Percentiles rank a stretch among this genome's conserved stretches.
Evolutionary conservation across 176 grass and related monocot species (phyloP).

Genomic region (Lolium multiflorum): DNA sequence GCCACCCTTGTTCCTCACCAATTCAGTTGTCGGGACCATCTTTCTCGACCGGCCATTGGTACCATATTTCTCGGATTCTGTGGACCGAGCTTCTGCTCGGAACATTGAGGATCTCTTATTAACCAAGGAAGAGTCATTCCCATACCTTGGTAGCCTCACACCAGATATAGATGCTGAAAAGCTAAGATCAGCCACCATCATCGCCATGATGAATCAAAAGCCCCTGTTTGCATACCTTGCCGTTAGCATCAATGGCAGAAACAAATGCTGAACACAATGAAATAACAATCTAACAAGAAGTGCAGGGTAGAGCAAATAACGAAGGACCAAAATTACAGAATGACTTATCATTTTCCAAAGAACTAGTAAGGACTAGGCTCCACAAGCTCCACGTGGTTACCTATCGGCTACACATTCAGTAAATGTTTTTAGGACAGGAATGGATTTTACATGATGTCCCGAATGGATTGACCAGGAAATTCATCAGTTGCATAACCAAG

Average conservation of each 20-base stretch:
- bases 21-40: conserved; percentile 79
- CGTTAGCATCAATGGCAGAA: conserved; percentile 24
- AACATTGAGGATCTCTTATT: conserved; percentile 55
- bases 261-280: neutral
- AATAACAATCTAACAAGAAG: neutral
- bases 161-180: conserved; percentile 69
- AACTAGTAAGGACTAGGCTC: conserved; percentile 12
- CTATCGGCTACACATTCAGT: neutral
- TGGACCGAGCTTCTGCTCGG: conserved; percentile 50
- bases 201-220: conserved; percentile 54
- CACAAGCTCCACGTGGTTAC: neutral
- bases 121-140: conserved; percentile 36
- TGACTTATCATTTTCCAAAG: neutral
- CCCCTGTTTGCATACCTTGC: conserved; percentile 29
- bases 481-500: neutral
- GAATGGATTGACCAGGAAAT: no score
- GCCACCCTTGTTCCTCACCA: conserved; percentile 55
- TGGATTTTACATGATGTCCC: no score
- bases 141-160: conserved; percentile 55
- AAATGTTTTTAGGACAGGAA: neutral
- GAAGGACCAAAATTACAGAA: conserved; percentile 23
- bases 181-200: conserved; percentile 71
- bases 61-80: conserved; percentile 60
- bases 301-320: neutral
- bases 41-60: conserved; percentile 74